phyloP scores from a whole-genome alignment of 2,329 filamentous ascomycete genomes.

The Didymella pomorum region DNA sequence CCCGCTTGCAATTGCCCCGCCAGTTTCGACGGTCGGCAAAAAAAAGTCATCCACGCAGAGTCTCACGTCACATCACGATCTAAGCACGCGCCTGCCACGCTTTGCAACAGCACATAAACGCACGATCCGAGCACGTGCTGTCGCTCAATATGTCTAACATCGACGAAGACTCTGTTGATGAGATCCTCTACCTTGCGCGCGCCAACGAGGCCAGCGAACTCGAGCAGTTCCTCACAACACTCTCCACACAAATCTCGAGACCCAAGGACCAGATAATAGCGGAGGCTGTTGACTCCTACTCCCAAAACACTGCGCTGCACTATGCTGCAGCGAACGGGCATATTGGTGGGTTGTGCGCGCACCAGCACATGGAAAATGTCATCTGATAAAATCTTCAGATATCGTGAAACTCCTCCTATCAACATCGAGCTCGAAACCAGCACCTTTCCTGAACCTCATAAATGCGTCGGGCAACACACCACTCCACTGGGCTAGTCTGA shows the following conservation, averaged over 20 bases:
- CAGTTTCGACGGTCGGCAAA: conserved; percentile 1
- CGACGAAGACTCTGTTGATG: conserved; percentile 81
- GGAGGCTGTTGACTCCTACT: conserved; percentile 75
- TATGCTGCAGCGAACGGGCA: conserved; percentile 95
- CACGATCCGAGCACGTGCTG: background rate
- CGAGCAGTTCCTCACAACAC: conserved; percentile 62
- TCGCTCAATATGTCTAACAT: conserved; percentile 35
- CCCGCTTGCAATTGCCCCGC: conserved; percentile 11
- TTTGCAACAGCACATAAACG: background rate
- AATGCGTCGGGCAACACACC: conserved; percentile 90
- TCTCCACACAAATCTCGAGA: conserved; percentile 69
- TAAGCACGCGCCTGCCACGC: conserved; percentile 7
- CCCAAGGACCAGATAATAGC: conserved; percentile 69
- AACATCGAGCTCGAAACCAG: conserved; percentile 27
- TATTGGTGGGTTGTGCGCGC: conserved; percentile 61
- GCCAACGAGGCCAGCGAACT: conserved; percentile 78
- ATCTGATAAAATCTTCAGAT: conserved; percentile 39
- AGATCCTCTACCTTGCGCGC: conserved; percentile 87
- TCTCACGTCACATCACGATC: conserved; percentile 20
- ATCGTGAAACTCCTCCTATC: conserved; percentile 52
- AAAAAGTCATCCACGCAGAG: conserved; percentile 22
- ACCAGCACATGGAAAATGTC: background rate
- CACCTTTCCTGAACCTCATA: conserved; percentile 67
- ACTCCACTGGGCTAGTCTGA: conserved; percentile 91
- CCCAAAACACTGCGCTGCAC: conserved; percentile 82